These are phyloP conservation scores for Fusarium veterinarium DNA, from an alignment of 2,329 filamentous ascomycete genomes.

Conservation along the genomic window DNA sequence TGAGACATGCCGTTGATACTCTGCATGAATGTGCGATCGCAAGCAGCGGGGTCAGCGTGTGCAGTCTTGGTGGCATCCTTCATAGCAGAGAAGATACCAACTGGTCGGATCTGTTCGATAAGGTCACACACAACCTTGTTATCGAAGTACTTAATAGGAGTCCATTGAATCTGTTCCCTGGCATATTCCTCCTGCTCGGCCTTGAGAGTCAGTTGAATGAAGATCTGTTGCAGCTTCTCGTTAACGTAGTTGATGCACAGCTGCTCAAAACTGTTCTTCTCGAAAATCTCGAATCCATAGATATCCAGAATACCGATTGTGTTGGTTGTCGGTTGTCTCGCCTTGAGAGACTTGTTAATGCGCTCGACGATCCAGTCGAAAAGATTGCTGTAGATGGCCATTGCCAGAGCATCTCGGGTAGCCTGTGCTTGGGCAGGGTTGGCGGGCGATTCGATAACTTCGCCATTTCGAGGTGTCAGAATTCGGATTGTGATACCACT, in stretches of 20 bases:
- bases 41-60: conserved; percentile 92
- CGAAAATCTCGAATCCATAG: conserved; percentile 99
- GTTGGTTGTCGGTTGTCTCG: conserved; percentile 79
- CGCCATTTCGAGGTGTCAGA: conserved; percentile 74
- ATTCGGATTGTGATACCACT: conserved; percentile 91
- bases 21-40: conserved; percentile 95
- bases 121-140: conserved; percentile 99
- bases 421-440: conserved; percentile 88
- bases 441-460: conserved; percentile 79
- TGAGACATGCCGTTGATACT: conserved; percentile 91
- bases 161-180: conserved; percentile 97
- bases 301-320: conserved; percentile 98
- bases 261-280: conserved; percentile 99
- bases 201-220: conserved; percentile 96
- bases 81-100: conserved; percentile 92
- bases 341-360: conserved; percentile 88
- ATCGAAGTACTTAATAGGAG: conserved; percentile 98
- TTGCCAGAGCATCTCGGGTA: conserved; percentile 90
- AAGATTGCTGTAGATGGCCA: conserved; percentile 96
- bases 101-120: conserved; percentile 91
- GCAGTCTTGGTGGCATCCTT: conserved; percentile 99
- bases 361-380: conserved; percentile 99
- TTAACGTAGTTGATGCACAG: conserved; percentile 99
- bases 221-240: conserved; percentile 98
- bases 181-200: conserved; percentile 98